Conservation (phyloP, 441 rosid genomes). For the Populus hybrid region DNA sequence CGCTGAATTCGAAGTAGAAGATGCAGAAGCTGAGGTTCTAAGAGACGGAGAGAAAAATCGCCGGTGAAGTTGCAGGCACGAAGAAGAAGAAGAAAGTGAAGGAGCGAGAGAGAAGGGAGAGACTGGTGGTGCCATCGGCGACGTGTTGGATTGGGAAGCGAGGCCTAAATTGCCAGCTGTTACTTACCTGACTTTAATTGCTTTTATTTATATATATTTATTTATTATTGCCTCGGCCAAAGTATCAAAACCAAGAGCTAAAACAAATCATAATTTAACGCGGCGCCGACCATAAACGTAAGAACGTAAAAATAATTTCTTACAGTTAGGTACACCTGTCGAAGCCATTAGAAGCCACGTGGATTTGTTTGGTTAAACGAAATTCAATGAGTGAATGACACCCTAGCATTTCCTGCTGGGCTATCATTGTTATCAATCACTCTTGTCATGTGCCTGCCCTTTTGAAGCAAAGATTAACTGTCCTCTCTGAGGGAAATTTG, state of each 20-base stretch:
- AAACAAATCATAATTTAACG: not conserved
- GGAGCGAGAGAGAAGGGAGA: slow-evolving; percentile 23
- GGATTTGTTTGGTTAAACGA: not conserved
- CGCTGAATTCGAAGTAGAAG: slow-evolving; percentile 29
- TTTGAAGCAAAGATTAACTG: not conserved
- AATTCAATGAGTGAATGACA: not conserved
- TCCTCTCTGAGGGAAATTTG: too few species aligned
- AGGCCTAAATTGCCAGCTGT: slow-evolving; percentile 19
- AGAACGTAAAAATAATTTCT: not conserved
- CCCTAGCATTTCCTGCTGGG: not conserved
- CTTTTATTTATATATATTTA: not conserved
- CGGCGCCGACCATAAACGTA: not conserved
- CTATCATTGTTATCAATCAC: slow-evolving; percentile 9
- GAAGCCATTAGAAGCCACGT: slow-evolving; percentile 25
- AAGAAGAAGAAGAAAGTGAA: slow-evolving; percentile 5
- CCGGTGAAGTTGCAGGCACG: slow-evolving; percentile 21
- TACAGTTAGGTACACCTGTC: slow-evolving; percentile 24
- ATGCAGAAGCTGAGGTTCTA: slow-evolving; percentile 21
- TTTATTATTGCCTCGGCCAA: slow-evolving; percentile 3
- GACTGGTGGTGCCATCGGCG: slow-evolving; percentile 27
- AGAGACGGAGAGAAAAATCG: slow-evolving; percentile 18
- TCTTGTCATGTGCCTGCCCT: not conserved
- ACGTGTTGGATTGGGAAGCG: slow-evolving; percentile 27
- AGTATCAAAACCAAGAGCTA: not conserved
- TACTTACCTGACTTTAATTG: slow-evolving; percentile 4